These are phyloP conservation scores for Paramecium primaurelia DNA, from an alignment of 73 alveolate species.

Conservation along the genomic window DNA sequence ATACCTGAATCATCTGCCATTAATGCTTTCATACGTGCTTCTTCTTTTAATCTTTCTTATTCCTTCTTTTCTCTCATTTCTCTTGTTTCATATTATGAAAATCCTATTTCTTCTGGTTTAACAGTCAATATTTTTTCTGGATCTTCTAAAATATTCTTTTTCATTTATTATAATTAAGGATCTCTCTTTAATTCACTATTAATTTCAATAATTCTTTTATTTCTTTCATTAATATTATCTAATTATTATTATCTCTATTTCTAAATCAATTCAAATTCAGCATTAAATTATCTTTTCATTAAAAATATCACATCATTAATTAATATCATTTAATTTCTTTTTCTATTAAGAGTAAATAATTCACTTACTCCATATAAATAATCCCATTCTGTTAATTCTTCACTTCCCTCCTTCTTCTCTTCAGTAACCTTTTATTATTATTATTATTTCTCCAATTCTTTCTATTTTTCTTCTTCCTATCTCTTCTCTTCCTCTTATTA, in stretches of 20 bases:
- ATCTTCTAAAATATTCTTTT: constrained; percentile 75
- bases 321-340: constrained; percentile 87
- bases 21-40: constrained; percentile 89
- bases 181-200: constrained; percentile 80
- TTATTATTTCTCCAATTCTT: constrained; percentile 21
- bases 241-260: constrained; percentile 83
- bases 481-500: constrained; percentile 43
- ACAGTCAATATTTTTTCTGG: constrained; percentile 89
- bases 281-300: constrained; percentile 81
- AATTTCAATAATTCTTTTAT: constrained; percentile 88
- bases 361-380: constrained; percentile 85
- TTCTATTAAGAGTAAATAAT: constrained; percentile 87
- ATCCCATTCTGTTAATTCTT: constrained; percentile 74
- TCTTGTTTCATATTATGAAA: constrained; percentile 83
- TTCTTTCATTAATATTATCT: constrained; percentile 83
- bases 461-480: constrained; percentile 44
- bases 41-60: constrained; percentile 85
- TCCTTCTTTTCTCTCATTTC: constrained; percentile 90
- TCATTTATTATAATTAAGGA: constrained; percentile 82
- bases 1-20: constrained; percentile 94
- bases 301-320: constrained; percentile 79
- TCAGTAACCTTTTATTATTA: not conserved
- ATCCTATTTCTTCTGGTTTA: constrained; percentile 80
- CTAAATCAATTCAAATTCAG: constrained; percentile 80
- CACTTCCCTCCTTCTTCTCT: constrained; percentile 67